phyloP scores from a whole-genome alignment of 169 alveolate species.

The Toxoplasma gondii region DNA sequence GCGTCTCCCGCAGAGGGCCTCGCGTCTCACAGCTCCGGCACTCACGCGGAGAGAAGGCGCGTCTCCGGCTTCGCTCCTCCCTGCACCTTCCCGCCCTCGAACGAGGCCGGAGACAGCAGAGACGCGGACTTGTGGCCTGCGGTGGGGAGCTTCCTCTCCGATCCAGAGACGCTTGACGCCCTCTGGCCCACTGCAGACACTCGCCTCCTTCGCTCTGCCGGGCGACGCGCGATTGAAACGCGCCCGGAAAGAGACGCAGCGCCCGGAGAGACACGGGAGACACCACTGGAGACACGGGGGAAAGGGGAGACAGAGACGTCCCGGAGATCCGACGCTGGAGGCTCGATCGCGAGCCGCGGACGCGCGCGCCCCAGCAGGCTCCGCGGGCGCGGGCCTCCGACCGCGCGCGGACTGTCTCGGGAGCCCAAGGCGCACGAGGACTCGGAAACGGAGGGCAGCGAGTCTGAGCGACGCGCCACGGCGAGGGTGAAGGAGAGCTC shows the following conservation, averaged over 20 bases:
- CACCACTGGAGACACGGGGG: neutral
- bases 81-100: no score
- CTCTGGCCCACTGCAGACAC: neutral
- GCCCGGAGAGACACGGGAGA: neutral
- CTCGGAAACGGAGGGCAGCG: no score
- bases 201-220: neutral
- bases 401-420: neutral
- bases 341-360: neutral
- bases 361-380: neutral
- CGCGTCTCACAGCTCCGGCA: no score
- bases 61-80: no score
- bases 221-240: no score
- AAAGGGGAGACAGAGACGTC: neutral
- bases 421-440: neutral
- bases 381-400: neutral
- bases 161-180: neutral
- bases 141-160: no score
- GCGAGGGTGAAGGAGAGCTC: neutral
- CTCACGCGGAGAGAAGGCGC: no score
- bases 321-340: neutral
- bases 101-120: no score
- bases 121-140: no score
- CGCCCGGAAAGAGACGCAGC: neutral
- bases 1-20: no score
- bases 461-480: neutral